Evolutionary conservation across 306 rosid species (phyloP).

Genomic region (Gleditsia sinensis): DNA sequence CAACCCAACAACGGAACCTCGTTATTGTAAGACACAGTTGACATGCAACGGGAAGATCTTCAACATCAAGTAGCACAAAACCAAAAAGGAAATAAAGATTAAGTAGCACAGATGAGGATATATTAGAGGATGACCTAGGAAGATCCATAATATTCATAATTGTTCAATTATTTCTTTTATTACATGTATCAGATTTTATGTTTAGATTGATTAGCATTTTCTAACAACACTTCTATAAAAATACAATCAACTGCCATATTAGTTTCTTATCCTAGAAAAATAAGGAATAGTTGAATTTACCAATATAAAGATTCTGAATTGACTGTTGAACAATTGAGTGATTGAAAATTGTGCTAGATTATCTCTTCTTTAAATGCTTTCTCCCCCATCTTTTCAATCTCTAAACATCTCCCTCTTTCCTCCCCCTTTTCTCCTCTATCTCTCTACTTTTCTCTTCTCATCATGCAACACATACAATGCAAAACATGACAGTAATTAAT

Average conservation of each 20-base stretch:
- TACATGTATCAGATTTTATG: too few relatives aligned
- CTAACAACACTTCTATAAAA: neutral
- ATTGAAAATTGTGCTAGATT: neutral
- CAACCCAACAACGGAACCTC: conserved; percentile 42
- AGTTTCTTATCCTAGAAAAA: neutral
- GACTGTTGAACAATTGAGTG: conserved; percentile 1
- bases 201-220: neutral
- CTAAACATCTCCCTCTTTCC: neutral
- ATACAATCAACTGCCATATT: neutral
- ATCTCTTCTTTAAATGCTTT: neutral
- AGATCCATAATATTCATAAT: conserved; percentile 11
- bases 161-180: conserved; percentile 1
- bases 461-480: neutral
- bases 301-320: neutral
- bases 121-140: neutral
- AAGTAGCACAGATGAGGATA: neutral
- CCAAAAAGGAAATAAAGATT: neutral
- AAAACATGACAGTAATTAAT: neutral
- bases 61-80: neutral
- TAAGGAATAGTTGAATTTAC: neutral
- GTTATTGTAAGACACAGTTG: conserved; percentile 24
- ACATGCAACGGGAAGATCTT: conserved; percentile 12
- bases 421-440: neutral
- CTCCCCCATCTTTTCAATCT: neutral
- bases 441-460: conserved; percentile 18